Evolutionary conservation across 73 alveolate species (phyloP), one percentile per base, ranked within the genome.

Genomic region (Loxodes magnus): DNA sequence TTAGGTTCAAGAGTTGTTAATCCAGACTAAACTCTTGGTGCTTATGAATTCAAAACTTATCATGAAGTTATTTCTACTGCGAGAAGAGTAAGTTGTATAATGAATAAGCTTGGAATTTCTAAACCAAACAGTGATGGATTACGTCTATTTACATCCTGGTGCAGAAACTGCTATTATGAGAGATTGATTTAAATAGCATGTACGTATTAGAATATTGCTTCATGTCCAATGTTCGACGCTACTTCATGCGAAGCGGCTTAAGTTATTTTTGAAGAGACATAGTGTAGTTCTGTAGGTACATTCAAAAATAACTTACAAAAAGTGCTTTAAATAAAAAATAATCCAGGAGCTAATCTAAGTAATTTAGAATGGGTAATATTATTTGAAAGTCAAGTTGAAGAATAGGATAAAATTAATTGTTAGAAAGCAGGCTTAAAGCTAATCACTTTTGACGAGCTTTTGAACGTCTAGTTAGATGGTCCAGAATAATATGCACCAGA

Each of bases 131-230:
- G 62, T 28, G 70, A 66, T 14, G 53, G 51, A 49, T 49, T 43
- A 52, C 53, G 60, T 48, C 49, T 77, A 10, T 44, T 86, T 6
- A 91, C 93, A 2, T 51, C 82, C 20, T 86, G 74, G 41, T 73
- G 93, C 0, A 82, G 72, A 42, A 86, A 78, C 43, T 35, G 94
- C 31, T 80, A 67, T 22, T 94, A 86, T 51, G 81, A 88, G 92
- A 59, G 67, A 0, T 39, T 74, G 3, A 49, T 70, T 0, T 92
- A 82, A 69, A 35, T 77, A 17, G 94, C 85, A 7, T 64, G 94
- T 35, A 68, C 66, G n/a, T 22, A 56, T 21, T 50, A 66, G 12
- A 35, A 59, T 10, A 33, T 77, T 30, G 58, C 84, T 0, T 43
- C 84, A 6, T 89, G 76, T 15, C 60, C 90, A 2, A 56, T 86